phyloP scores from a whole-genome alignment of 768 basidiomycete genomes.

The Rhodosporidiobolus odoratus region DNA sequence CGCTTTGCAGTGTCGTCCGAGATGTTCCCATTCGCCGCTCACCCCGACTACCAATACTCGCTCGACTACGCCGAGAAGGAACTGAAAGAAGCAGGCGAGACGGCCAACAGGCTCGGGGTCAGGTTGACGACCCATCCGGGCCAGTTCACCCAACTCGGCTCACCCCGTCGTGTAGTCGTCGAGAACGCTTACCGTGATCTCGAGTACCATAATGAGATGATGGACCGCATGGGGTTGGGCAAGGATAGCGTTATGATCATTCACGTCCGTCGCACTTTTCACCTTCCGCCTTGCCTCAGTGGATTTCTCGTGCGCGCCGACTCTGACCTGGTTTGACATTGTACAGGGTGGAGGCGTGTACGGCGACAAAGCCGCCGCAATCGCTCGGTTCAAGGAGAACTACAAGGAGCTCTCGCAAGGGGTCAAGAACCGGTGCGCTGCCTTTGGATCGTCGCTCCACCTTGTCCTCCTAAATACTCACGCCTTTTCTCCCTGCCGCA shows the following conservation, averaged over 20 bases:
- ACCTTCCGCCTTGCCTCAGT: background rate
- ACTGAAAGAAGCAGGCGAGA: conserved; percentile 57
- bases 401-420: conserved; percentile 58
- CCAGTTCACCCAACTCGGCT: conserved; percentile 60
- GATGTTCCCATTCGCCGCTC: conserved; percentile 89
- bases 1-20: conserved; percentile 63
- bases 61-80: conserved; percentile 65
- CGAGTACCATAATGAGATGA: conserved; percentile 78
- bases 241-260: conserved; percentile 83
- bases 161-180: conserved; percentile 66
- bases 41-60: conserved; percentile 70
- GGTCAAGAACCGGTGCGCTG: conserved; percentile 62
- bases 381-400: conserved; percentile 67
- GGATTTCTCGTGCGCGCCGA: conserved; percentile 2
- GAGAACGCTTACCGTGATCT: conserved; percentile 72
- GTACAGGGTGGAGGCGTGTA: conserved; percentile 71
- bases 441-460: conserved; percentile 52
- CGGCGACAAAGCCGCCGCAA: conserved; percentile 66
- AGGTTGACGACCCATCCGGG: conserved; percentile 78
- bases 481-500: background rate
- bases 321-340: background rate
- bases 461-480: background rate
- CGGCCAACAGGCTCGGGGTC: conserved; percentile 67
- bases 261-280: conserved; percentile 52
- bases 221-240: conserved; percentile 74